Evolutionary conservation across 1,284 basidiomycete species (phyloP).

Genomic region (Ganoderma boninense): DNA sequence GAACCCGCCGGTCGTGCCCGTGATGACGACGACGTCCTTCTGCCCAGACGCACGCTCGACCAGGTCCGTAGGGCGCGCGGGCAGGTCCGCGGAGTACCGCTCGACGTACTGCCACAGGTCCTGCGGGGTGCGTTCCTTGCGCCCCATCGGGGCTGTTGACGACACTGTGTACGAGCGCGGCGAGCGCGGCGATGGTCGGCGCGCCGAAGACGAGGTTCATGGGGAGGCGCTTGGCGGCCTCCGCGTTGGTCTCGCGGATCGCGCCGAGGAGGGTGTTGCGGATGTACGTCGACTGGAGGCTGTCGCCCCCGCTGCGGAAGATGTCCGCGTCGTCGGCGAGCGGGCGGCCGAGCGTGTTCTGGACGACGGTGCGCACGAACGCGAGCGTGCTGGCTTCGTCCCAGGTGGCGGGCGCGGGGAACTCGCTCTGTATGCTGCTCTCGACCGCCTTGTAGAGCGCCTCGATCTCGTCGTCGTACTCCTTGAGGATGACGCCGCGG

Average conservation of each 20-base stretch:
- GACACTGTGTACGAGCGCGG: conserved; percentile 17
- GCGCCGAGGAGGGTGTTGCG: conserved; percentile 48
- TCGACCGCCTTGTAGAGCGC: conserved; percentile 44
- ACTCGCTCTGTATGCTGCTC: conserved; percentile 37
- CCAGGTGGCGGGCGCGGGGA: conserved; percentile 43
- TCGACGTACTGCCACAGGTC: conserved; percentile 23
- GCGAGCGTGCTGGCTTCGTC: conserved; percentile 27
- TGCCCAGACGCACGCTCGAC: background rate
- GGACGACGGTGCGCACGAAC: conserved; percentile 41
- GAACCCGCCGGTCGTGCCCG: conserved; percentile 40
- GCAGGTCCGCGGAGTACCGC: conserved; percentile 30
- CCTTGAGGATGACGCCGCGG: conserved; percentile 42
- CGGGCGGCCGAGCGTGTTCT: conserved; percentile 34
- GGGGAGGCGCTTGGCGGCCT: conserved; percentile 36
- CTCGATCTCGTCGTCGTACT: conserved; percentile 47
- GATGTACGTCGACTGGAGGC: conserved; percentile 51
- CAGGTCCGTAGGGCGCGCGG: conserved; percentile 19
- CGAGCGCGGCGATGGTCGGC: conserved; percentile 44
- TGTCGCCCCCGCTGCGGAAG: conserved; percentile 52
- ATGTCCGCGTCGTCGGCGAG: conserved; percentile 47
- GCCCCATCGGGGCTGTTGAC: background rate
- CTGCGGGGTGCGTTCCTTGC: conserved; percentile 18
- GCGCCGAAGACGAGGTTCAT: conserved; percentile 47
- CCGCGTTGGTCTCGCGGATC: conserved; percentile 38
- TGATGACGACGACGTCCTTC: conserved; percentile 37